A percentile compares a stretch with the other conserved stretches of the same genome.
Conservation (phyloP, 306 rosid genomes). For the Macrotyloma uniflorum region DNA sequence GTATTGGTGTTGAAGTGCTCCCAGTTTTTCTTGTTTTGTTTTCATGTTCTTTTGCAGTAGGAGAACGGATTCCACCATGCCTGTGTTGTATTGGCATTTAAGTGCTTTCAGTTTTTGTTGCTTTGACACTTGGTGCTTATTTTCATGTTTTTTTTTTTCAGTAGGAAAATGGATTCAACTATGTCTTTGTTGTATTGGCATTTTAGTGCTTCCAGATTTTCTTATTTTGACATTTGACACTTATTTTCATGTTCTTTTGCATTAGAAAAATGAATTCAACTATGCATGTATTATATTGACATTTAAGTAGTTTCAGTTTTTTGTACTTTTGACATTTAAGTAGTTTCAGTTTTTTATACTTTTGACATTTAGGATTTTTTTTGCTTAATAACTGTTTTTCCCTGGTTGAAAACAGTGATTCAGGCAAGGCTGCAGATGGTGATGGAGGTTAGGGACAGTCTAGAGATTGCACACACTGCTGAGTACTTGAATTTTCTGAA, state of each 20-base stretch:
- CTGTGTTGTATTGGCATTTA: conserved; percentile 5
- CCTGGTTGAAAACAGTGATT: conserved; percentile 55
- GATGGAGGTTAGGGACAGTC: conserved; percentile 97
- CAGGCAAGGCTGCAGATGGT: conserved; percentile 89
- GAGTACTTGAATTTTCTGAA: conserved; percentile 94
- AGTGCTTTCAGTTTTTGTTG: not conserved
- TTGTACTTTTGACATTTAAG: not conserved
- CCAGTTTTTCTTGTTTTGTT: not conserved
- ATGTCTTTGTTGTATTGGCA: not conserved
- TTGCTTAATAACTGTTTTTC: not conserved
- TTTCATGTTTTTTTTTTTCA: conserved; percentile 1
- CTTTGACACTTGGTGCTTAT: not conserved
- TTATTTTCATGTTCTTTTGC: not conserved
- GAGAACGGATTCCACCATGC: not conserved
- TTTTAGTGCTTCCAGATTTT: not conserved
- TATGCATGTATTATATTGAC: not conserved
- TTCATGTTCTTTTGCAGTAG: not conserved
- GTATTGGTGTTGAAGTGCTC: not conserved
- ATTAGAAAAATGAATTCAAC: not conserved
- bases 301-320: not conserved
- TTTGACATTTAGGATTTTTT: not conserved
- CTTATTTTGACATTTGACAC: not conserved
- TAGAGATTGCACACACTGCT: conserved; percentile 96
- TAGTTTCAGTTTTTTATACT: not conserved
- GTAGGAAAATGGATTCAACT: not conserved